A percentile compares a stretch with the other conserved stretches of the same genome.
Evolutionary conservation across 495 filamentous ascomycete species (phyloP).

Genomic region (Rhypophila decipiens): DNA sequence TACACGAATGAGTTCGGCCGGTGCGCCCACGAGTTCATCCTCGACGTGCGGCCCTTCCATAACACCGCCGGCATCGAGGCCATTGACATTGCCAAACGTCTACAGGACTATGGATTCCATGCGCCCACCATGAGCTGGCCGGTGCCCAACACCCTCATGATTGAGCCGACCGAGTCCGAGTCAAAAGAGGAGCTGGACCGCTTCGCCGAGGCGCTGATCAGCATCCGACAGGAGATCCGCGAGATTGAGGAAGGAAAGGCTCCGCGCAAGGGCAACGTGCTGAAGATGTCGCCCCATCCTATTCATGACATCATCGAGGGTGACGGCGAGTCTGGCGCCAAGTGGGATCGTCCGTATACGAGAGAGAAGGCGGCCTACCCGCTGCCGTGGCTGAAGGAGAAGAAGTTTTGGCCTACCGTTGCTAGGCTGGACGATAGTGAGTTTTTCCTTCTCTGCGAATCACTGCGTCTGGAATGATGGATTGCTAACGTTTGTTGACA

Average conservation of each 20-base stretch:
- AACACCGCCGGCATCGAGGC: conserved; percentile 83
- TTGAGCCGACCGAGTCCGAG: conserved; percentile 96
- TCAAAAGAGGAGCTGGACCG: conserved; percentile 90
- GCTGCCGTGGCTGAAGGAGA: conserved; percentile 76
- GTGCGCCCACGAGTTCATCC: conserved; percentile 98
- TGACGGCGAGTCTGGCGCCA: conserved; percentile 37
- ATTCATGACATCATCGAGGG: conserved; percentile 69
- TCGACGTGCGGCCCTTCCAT: conserved; percentile 83
- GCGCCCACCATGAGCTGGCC: conserved; percentile 99
- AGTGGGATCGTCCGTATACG: conserved; percentile 75
- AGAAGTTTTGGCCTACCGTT: conserved; percentile 97
- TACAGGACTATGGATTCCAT: conserved; percentile 98
- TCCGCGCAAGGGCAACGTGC: conserved; percentile 76
- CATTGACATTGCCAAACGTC: conserved; percentile 94
- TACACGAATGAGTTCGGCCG: conserved; percentile 86
- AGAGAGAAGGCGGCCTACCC: conserved; percentile 87
- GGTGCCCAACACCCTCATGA: conserved; percentile 94
- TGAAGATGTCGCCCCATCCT: conserved; percentile 89
- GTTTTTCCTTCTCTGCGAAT: conserved; percentile 14
- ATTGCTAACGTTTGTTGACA: conserved; percentile 29
- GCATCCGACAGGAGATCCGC: conserved; percentile 80
- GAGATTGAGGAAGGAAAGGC: conserved; percentile 75
- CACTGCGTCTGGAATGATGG: not conserved
- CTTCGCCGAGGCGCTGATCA: conserved; percentile 88
- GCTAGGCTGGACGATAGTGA: conserved; percentile 86